Evolutionary conservation across 2,329 filamentous ascomycete genomes (phyloP), one percentile per base, ranked within the genome.

Genomic region (Teratosphaeria viscida): DNA sequence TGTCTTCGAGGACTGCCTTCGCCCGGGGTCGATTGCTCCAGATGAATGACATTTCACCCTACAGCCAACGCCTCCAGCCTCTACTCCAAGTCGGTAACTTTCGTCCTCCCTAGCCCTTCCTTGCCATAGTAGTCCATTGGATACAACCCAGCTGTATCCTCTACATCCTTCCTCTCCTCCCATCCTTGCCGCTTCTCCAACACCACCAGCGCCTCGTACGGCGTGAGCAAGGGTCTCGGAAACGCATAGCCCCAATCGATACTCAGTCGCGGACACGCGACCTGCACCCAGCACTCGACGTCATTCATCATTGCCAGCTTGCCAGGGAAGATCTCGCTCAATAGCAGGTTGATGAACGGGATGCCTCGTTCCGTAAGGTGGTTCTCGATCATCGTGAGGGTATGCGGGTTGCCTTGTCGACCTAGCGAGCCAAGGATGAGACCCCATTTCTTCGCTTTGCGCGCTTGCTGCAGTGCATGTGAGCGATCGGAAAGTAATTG

Each of bases 191-290:
- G 84, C 62, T 85, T 85, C 2, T 88, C 91, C 55, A 99, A 76
- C n/a, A 90, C 89, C 37, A 99, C 86, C 61, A 97, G 81, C 6
- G 94, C 94, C 77, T 99, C 94, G 67, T 99, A 96, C 1, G 94
- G 92, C 57, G 92, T 97, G 70, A 99, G 75, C 60, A 99, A 73
- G 55, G 94, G 94, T 54, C 89, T 78, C 1, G 90, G 84, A 71
- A 99, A 99, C 0, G 94, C 94, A 76, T 97, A 97, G 0, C 94
- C 94, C 94, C 94, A 99, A 76, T 99, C 94, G 66, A 99, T 99
- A 73, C 92, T 97, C 72, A 99, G 72, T 56, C 94, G 79, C n/a
- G 94, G 94, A 75, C 94, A 99, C 5, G 94, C 94, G 56, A 99
- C 91, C 75, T 99, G 94, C 47, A 99, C 92, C 94, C 94, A 99